Percentiles rank a stretch among this genome's conserved stretches.
These are phyloP conservation scores for Arthroderma sp. DNA, from an alignment of 2,329 filamentous ascomycete species.

Conservation along the genomic window DNA sequence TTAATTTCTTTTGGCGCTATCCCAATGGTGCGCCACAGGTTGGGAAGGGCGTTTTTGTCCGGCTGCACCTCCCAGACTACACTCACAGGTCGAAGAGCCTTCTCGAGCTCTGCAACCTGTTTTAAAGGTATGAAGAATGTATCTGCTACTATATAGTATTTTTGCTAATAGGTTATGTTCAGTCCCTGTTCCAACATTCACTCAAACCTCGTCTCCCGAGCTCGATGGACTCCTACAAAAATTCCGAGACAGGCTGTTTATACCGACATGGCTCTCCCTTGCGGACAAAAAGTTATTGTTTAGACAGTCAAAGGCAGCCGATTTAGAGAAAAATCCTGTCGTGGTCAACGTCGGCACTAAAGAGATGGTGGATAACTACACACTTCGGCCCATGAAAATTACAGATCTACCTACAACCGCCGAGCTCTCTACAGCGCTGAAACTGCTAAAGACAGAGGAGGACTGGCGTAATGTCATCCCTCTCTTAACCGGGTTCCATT, in stretches of 20 bases:
- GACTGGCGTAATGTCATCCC: slow-evolving; percentile 33
- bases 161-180: not conserved
- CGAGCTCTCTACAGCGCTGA: slow-evolving; percentile 23
- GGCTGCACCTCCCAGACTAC: slow-evolving; percentile 25
- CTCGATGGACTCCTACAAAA: slow-evolving; percentile 30
- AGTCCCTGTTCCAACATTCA: slow-evolving; percentile 30
- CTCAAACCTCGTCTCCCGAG: slow-evolving; percentile 29
- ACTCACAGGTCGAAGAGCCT: slow-evolving; percentile 14
- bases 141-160: not conserved
- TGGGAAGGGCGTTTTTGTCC: slow-evolving; percentile 30
- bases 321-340: slow-evolving; percentile 31
- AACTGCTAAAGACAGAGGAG: slow-evolving; percentile 27
- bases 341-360: slow-evolving; percentile 26
- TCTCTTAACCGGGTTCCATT: slow-evolving; percentile 29
- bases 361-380: slow-evolving; percentile 28
- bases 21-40: slow-evolving; percentile 29
- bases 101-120: slow-evolving; percentile 24
- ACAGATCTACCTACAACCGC: slow-evolving; percentile 25
- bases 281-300: slow-evolving; percentile 32
- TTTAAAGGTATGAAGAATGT: slow-evolving; percentile 22
- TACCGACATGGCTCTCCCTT: slow-evolving; percentile 29
- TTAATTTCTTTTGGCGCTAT: not conserved
- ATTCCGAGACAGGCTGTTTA: slow-evolving; percentile 36
- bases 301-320: slow-evolving; percentile 25
- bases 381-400: slow-evolving; percentile 27